Conservation (phyloP, 2,329 filamentous ascomycete genomes). For the Aspergillus eucalypticola region DNA sequence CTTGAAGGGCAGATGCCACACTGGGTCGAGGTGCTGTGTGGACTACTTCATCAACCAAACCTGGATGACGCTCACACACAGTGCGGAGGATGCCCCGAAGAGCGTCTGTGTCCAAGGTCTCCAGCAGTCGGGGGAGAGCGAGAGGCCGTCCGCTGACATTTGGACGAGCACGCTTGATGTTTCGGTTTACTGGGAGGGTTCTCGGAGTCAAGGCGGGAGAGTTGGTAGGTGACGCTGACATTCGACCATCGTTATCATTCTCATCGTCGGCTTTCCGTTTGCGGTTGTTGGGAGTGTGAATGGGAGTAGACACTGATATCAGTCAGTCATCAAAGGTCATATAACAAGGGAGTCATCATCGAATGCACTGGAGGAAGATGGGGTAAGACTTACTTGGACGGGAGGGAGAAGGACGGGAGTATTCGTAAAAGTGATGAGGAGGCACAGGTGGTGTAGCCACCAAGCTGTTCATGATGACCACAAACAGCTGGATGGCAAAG, state of each 20-base stretch:
- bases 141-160: slow-evolving; percentile 70
- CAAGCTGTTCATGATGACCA: slow-evolving; percentile 61
- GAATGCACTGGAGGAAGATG: neutral
- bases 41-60: slow-evolving; percentile 81
- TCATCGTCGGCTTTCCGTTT: slow-evolving; percentile 90
- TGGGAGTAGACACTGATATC: slow-evolving; percentile 40
- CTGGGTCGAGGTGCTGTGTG: slow-evolving; percentile 83
- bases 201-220: slow-evolving; percentile 75
- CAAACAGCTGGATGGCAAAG: slow-evolving; percentile 34
- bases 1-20: slow-evolving; percentile 74
- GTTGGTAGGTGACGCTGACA: slow-evolving; percentile 83
- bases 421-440: slow-evolving; percentile 61
- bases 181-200: slow-evolving; percentile 65
- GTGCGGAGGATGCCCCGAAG: slow-evolving; percentile 83
- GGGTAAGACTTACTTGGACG: slow-evolving; percentile 55
- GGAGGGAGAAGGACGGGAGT: slow-evolving; percentile 60
- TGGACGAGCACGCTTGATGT: slow-evolving; percentile 66
- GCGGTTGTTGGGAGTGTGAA: slow-evolving; percentile 48
- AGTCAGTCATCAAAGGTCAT: slow-evolving; percentile 15
- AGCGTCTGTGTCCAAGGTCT: slow-evolving; percentile 84
- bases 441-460: slow-evolving; percentile 59
- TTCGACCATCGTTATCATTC: slow-evolving; percentile 70
- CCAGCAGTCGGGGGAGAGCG: slow-evolving; percentile 75
- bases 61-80: slow-evolving; percentile 86
- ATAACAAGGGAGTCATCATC: neutral